Conservation (phyloP, 306 rosid species). For the Dicorynia guianensis region DNA sequence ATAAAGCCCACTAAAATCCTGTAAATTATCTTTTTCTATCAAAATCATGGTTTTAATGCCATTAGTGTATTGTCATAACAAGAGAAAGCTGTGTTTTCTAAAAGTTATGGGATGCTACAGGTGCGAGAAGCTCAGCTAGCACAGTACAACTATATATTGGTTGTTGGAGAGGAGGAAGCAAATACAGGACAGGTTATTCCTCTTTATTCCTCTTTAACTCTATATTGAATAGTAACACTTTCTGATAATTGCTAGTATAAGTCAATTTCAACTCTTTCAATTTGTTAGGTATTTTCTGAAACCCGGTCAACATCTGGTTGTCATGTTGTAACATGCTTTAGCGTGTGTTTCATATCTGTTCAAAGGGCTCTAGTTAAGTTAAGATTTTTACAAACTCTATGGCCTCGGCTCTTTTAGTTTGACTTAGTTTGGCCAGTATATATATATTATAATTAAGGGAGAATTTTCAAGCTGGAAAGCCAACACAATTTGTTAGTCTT, state of each 20-base stretch:
- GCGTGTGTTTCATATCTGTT: conserved; percentile 1
- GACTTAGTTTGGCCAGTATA: no score
- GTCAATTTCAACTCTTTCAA: conserved; percentile 14
- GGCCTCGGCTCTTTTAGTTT: conserved; percentile 5
- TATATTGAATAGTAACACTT: not conserved
- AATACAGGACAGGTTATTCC: conserved; percentile 81
- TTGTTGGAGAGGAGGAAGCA: conserved; percentile 95
- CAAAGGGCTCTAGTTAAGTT: not conserved
- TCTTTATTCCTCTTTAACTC: not conserved
- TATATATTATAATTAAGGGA: no score
- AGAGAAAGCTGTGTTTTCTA: conserved; percentile 30
- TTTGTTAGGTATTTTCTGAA: conserved; percentile 18
- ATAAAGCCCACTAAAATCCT: not conserved
- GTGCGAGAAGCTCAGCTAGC: conserved; percentile 93
- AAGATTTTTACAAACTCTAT: conserved; percentile 6
- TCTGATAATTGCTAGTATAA: conserved; percentile 7
- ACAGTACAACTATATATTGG: conserved; percentile 85
- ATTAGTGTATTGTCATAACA: not conserved
- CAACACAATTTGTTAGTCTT: no score
- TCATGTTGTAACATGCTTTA: not conserved
- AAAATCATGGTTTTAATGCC: not conserved
- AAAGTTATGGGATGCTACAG: conserved; percentile 53
- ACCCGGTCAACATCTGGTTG: not conserved
- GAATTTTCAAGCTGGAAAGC: no score
- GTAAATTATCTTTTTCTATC: not conserved